Evolutionary conservation across 768 basidiomycete species (phyloP).

Genomic region (Tulasnella calospora): DNA sequence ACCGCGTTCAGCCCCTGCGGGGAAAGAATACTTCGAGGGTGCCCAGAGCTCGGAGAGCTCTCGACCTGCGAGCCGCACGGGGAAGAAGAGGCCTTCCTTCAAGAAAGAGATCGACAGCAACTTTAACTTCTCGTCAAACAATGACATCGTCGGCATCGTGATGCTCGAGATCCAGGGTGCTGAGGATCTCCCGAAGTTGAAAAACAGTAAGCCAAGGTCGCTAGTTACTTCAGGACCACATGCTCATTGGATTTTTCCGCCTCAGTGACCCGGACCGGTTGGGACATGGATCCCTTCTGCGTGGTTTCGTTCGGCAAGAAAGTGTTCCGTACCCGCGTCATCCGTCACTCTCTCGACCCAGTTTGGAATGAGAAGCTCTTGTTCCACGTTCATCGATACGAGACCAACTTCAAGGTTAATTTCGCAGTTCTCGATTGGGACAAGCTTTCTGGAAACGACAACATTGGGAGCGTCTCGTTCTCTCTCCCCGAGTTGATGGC

Average conservation of each 20-base stretch:
- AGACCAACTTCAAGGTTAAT: slow-evolving; percentile 69
- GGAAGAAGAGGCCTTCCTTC: slow-evolving; percentile 31
- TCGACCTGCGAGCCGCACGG: slow-evolving; percentile 22
- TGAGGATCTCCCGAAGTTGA: slow-evolving; percentile 74
- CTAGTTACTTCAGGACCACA: slow-evolving; percentile 19
- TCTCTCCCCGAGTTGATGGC: slow-evolving; percentile 66
- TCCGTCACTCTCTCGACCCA: slow-evolving; percentile 80
- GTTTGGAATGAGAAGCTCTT: slow-evolving; percentile 92
- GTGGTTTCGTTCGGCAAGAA: slow-evolving; percentile 96
- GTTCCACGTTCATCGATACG: slow-evolving; percentile 89
- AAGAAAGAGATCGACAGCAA: slow-evolving; percentile 34
- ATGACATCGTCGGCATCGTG: slow-evolving; percentile 90
- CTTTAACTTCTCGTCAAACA: slow-evolving; percentile 60
- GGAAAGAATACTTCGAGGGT: neutral
- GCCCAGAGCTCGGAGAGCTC: neutral
- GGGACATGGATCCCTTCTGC: slow-evolving; percentile 97
- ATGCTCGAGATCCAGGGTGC: slow-evolving; percentile 88
- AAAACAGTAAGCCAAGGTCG: slow-evolving; percentile 64
- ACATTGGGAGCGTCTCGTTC: slow-evolving; percentile 73
- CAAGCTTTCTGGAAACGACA: slow-evolving; percentile 83
- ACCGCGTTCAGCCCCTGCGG: slow-evolving; percentile 36
- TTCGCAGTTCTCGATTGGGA: slow-evolving; percentile 95
- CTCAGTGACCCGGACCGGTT: slow-evolving; percentile 76
- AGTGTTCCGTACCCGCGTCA: slow-evolving; percentile 87
- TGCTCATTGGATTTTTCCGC: neutral